Base-by-base conservation (phyloP, 148 eudicot genomes). In the Dianthus caryophyllus region DNA sequence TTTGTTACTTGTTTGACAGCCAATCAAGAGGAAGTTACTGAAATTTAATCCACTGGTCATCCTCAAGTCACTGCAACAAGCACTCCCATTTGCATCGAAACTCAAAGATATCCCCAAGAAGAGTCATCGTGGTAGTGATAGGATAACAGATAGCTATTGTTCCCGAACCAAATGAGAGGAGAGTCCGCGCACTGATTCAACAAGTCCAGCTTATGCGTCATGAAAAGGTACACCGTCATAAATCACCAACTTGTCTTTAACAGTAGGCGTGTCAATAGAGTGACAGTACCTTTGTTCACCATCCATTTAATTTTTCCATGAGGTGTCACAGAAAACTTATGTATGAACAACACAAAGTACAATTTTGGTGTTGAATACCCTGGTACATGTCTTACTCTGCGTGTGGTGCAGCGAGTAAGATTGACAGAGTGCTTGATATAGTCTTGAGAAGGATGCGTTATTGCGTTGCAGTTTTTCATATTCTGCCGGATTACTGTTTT, bases 1-100 rank as follows among this genome's bases (percentile, higher is more conserved):
- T 25, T 48, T 54, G 41, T 36, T 41, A 21, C 31, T 8, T 59
- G 41, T 16, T 56, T 71, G 29, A 73, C 82, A 94, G 98, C 88
- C 83, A 72, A 88, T 94, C 67, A 97, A 84, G 75, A 81, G 98
- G 79, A 84, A 79, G 75, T 69, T 21, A 14, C 84, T 66, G 82
- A 88, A 86, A 82, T 90, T 81, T 85, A 94, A 90, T 70, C 88
- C 90, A 2, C 48, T 94, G 70, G 86, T 90, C 50, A 86, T 94
- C 58, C 87, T 97, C 41, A 84, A 80, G 85, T 62, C 84, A 21
- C 68, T 94, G 64, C 95, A 87, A 72, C 75, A 63, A 61, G 82
- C 66, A 61, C 90, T 94, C 10, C 98, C 98, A 41, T 90, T 90
- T 71, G 74, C 68, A 20, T 81, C 96, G 26, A 94, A 94, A 78